Conservation (phyloP, 2,329 filamentous ascomycete species). For the Rugonectria rugulosa region DNA sequence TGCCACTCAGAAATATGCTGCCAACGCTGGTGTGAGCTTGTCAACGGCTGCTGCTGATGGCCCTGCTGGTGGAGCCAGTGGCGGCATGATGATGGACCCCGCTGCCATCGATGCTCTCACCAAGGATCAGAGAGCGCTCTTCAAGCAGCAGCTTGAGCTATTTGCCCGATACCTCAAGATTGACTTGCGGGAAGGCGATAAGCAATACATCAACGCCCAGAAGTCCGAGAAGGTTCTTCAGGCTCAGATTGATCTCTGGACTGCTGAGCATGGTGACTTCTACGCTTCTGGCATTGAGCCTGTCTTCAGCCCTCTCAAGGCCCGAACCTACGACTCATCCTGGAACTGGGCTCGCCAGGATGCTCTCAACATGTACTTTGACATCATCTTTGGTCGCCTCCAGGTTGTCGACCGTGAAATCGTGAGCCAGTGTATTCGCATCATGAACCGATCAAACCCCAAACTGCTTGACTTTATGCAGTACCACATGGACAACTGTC, state of each 20-base stretch:
- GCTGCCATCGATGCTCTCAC: conserved; percentile 96
- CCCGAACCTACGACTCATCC: conserved; percentile 94
- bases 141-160: conserved; percentile 98
- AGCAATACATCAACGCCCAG: conserved; percentile 84
- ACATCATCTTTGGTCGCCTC: conserved; percentile 96
- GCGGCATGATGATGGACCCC: conserved; percentile 99
- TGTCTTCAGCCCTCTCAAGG: conserved; percentile 91
- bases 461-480: conserved; percentile 98
- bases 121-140: conserved; percentile 93
- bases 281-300: conserved; percentile 96
- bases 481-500: conserved; percentile 99
- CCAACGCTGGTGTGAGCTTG: conserved; percentile 82
- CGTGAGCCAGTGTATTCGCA: conserved; percentile 96
- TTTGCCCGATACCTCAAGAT: conserved; percentile 96
- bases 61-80: conserved; percentile 71
- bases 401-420: conserved; percentile 96
- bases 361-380: conserved; percentile 97
- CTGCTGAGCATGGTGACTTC: conserved; percentile 92
- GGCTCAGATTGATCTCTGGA: conserved; percentile 93
- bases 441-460: conserved; percentile 99
- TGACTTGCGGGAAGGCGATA: conserved; percentile 95
- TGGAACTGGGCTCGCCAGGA: conserved; percentile 99
- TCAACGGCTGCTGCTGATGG: conserved; percentile 79
- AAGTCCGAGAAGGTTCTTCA: conserved; percentile 89
- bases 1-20: conserved; percentile 87